Evolutionary conservation across 306 rosid species (phyloP).

Genomic region (Vigna angularis): DNA sequence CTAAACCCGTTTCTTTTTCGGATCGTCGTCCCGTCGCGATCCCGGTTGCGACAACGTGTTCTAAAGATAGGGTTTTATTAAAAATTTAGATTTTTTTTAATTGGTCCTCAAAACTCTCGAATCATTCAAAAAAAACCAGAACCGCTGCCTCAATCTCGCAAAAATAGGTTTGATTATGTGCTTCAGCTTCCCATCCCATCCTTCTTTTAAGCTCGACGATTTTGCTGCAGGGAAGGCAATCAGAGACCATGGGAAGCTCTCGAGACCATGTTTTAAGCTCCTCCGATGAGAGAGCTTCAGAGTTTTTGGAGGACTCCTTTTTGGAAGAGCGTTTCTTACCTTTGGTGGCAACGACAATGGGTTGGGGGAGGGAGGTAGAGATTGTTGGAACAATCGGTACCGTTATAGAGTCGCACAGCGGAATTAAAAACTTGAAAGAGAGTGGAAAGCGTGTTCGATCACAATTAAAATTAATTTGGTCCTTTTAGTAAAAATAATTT

Average conservation of each 20-base stretch:
- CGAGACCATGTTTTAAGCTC: conserved; percentile 73
- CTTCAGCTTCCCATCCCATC: conserved; percentile 61
- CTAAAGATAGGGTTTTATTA: too few species aligned
- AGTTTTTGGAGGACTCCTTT: conserved; percentile 59
- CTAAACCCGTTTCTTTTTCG: too few species aligned
- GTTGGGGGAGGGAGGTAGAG: conserved; percentile 66
- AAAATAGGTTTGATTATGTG: conserved; percentile 69
- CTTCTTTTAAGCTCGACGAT: conserved; percentile 54
- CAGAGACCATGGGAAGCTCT: conserved; percentile 78
- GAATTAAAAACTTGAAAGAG: too few species aligned
- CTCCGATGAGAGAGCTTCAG: conserved; percentile 67
- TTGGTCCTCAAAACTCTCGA: conserved; percentile 69
- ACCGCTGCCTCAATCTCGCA: conserved; percentile 57
- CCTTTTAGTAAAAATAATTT: too few species aligned
- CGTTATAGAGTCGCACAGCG: too few species aligned
- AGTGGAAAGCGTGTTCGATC: too few species aligned
- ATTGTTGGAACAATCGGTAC: too few species aligned
- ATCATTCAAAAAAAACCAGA: conserved; percentile 79
- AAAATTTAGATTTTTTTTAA: too few species aligned
- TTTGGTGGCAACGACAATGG: conserved; percentile 52
- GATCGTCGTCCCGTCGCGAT: too few species aligned
- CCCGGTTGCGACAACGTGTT: too few species aligned
- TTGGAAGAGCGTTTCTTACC: conserved; percentile 59
- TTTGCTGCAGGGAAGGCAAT: conserved; percentile 79
- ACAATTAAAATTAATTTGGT: too few species aligned